Evolutionary conservation across 2,329 filamentous ascomycete species (phyloP).

Genomic region (Pseudonectria foliicola): DNA sequence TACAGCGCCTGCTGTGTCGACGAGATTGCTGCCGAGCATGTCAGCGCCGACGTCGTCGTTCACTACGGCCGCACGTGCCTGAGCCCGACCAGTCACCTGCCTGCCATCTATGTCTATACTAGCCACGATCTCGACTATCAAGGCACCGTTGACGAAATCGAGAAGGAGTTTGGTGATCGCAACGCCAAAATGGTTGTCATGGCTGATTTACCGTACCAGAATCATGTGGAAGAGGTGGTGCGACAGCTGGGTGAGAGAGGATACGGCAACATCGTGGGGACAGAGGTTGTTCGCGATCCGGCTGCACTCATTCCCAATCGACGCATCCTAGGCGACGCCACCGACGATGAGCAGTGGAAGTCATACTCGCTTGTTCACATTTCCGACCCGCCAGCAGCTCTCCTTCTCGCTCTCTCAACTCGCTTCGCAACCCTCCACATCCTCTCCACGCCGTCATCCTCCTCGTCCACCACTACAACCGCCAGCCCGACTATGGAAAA

Average conservation of each 20-base stretch:
- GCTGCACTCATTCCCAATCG: constrained; percentile 79
- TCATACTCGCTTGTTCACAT: constrained; percentile 79
- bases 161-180: constrained; percentile 58
- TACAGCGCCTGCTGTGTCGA: constrained; percentile 97
- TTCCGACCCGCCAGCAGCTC: constrained; percentile 68
- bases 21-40: constrained; percentile 92
- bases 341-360: constrained; percentile 41
- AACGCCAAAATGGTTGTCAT: constrained; percentile 65
- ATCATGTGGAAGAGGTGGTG: constrained; percentile 59
- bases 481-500: constrained; percentile 43
- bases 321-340: constrained; percentile 44
- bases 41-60: constrained; percentile 81
- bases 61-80: constrained; percentile 92
- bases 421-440: constrained; percentile 74
- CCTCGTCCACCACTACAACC: constrained; percentile 31
- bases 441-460: constrained; percentile 58
- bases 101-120: constrained; percentile 89
- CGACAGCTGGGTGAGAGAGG: constrained; percentile 50
- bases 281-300: constrained; percentile 70
- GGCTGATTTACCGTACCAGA: constrained; percentile 82
- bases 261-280: constrained; percentile 64
- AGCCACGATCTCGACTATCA: constrained; percentile 59
- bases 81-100: constrained; percentile 78
- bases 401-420: constrained; percentile 81
- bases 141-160: constrained; percentile 52